Base-by-base conservation (phyloP, 345 rosid genomes). In the Kernera saxatilis region DNA sequence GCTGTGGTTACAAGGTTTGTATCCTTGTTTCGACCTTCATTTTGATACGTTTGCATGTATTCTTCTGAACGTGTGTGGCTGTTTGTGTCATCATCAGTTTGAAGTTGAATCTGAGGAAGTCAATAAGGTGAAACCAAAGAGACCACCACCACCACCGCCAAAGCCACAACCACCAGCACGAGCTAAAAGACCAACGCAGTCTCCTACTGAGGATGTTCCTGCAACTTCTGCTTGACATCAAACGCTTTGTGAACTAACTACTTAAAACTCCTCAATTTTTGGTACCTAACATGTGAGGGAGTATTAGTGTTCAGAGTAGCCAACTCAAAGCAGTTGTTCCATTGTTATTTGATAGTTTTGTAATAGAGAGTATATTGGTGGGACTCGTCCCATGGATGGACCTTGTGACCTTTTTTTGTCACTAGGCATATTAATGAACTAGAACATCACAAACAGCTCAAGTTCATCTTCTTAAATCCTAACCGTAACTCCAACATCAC, bases 1-100 rank as follows among this genome's bases (percentile, higher is more conserved):
- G 98, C 73, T 93, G 97, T 67, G 98, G 96, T 70, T 91, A 73
- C 54, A 91, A 86, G 96, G 98, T 93, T 61, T 68, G 81, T 6
- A 64, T 67, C 59, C 32, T 56, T 53, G 30, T 10, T 43, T 53
- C 27, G 3, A 18, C 65, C 33, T 58, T 64, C 25, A 13, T 5
- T 52, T 14, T 46, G 19, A 49, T 54, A 22, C 6, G 3, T 58
- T 19, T 67, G 14, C 35, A 29, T 9, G 49, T 26, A 35, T 64
- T 68, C 52, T 68, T 73, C 11, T 51, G 21, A 57, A 29, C 45
- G 5, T 27, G 1, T 55, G 41, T 61, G 18, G 70, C 61, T 62
- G 1, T 63, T 53, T 63, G 25, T 5, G 22, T 29, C 44, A 58
- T 66, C 26, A 6, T 53, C 90, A 93, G 97, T 86, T 85, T 67